These are phyloP conservation scores for bread wheat (Triticum aestivum) DNA, from an alignment of 176 grass and related monocot genomes.

Conservation along the genomic window DNA sequence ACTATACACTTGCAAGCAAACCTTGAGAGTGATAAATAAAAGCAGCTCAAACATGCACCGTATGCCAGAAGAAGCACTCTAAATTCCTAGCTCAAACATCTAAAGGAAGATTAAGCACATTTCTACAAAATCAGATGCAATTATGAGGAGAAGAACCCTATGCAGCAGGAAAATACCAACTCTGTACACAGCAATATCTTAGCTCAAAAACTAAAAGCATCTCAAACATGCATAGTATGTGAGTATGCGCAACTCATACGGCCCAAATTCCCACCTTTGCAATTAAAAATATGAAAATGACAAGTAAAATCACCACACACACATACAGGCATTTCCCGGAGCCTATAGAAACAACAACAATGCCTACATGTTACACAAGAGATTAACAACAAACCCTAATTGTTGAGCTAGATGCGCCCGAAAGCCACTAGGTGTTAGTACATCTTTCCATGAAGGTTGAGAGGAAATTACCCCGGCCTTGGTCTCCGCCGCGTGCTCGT, in stretches of 20 bases:
- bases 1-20: neutral
- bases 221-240: neutral
- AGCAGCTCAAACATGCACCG: neutral
- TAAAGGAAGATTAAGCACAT: neutral
- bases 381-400: neutral
- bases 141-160: neutral
- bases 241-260: neutral
- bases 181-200: neutral
- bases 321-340: neutral
- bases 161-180: neutral
- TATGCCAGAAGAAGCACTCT: neutral
- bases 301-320: neutral
- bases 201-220: neutral
- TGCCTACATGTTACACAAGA: neutral
- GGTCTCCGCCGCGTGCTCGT: constrained; percentile 59
- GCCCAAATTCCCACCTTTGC: neutral
- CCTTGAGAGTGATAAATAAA: neutral
- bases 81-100: neutral
- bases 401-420: neutral
- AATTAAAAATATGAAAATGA: neutral
- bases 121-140: neutral
- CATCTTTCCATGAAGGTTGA: neutral
- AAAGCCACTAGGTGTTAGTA: neutral
- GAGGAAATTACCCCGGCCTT: constrained; percentile 58
- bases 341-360: neutral